These are phyloP conservation scores for Triticum urartu DNA, from an alignment of 176 grass and related monocot genomes.

Conservation along the genomic window DNA sequence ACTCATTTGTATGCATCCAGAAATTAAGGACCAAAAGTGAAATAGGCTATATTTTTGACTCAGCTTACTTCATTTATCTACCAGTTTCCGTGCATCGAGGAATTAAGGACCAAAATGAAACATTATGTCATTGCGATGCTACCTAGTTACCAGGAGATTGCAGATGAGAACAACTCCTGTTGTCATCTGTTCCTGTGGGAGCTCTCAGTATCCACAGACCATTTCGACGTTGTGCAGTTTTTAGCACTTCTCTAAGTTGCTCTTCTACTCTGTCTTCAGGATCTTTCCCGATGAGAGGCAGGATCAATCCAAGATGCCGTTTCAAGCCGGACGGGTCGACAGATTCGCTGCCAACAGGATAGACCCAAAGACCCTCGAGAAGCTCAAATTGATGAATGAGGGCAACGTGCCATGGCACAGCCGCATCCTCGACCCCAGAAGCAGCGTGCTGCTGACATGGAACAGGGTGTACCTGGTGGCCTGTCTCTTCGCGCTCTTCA, in stretches of 20 bases:
- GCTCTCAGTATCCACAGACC: not conserved
- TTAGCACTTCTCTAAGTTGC: not conserved
- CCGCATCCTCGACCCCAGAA: constrained; percentile 57
- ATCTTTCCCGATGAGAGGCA: constrained; percentile 81
- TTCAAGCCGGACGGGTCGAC: constrained; percentile 42
- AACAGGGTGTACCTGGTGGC: constrained; percentile 70
- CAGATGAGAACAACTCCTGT: not conserved
- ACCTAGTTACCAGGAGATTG: not conserved
- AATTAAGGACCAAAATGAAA: not conserved
- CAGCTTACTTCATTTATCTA: not conserved
- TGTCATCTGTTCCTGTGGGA: not conserved
- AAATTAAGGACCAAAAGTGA: not conserved
- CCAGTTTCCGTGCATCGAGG: not conserved
- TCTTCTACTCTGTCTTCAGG: constrained; percentile 26
- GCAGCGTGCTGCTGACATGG: constrained; percentile 60
- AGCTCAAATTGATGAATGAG: constrained; percentile 49
- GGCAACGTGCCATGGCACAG: constrained; percentile 36
- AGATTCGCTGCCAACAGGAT: constrained; percentile 45
- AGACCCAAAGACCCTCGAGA: constrained; percentile 38
- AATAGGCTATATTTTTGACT: not conserved
- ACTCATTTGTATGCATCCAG: not conserved
- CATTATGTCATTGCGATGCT: not conserved
- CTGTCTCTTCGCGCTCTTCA: constrained; percentile 70
- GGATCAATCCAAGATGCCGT: constrained; percentile 41
- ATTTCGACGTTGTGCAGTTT: not conserved